These are phyloP conservation scores for Lachancea sp. DNA, from an alignment of 805 yeast genomes.

Conservation along the genomic window DNA sequence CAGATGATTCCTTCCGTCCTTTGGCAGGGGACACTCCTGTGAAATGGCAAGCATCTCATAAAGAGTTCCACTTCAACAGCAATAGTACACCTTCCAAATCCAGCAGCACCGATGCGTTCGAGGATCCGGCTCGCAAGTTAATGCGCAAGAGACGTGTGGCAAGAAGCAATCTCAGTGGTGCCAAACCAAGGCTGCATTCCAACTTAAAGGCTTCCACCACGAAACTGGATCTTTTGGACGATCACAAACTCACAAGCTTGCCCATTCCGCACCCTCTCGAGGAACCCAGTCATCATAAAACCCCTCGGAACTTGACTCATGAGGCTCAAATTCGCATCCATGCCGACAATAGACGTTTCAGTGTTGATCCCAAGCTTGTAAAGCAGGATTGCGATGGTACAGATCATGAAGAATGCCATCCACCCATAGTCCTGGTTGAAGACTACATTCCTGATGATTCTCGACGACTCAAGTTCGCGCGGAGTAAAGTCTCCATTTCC, in stretches of 20 bases:
- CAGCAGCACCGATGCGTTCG: constrained; percentile 1
- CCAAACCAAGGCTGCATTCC: constrained; percentile 26
- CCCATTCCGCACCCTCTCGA: constrained; percentile 27
- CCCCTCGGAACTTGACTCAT: constrained; percentile 4
- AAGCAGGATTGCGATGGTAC: neutral
- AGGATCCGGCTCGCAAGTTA: constrained; percentile 6
- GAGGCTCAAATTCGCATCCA: constrained; percentile 11
- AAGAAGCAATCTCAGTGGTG: constrained; percentile 19
- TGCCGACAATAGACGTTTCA: constrained; percentile 9
- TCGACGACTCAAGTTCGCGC: constrained; percentile 7
- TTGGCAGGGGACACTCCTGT: constrained; percentile 11
- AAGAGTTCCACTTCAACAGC: constrained; percentile 26
- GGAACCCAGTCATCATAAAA: neutral
- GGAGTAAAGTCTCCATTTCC: constrained; percentile 25
- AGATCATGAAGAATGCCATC: constrained; percentile 11
- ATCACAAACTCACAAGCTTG: constrained; percentile 24
- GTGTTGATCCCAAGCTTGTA: constrained; percentile 7
- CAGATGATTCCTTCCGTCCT: constrained; percentile 2
- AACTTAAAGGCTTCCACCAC: constrained; percentile 21
- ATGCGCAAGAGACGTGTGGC: constrained; percentile 5
- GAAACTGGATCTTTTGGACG: constrained; percentile 29
- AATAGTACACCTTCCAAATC: constrained; percentile 29
- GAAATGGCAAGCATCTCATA: constrained; percentile 25
- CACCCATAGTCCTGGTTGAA: constrained; percentile 27
- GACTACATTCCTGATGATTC: constrained; percentile 22